These are phyloP conservation scores for Postia placenta DNA, from an alignment of 768 basidiomycete species.

Conservation along the genomic window DNA sequence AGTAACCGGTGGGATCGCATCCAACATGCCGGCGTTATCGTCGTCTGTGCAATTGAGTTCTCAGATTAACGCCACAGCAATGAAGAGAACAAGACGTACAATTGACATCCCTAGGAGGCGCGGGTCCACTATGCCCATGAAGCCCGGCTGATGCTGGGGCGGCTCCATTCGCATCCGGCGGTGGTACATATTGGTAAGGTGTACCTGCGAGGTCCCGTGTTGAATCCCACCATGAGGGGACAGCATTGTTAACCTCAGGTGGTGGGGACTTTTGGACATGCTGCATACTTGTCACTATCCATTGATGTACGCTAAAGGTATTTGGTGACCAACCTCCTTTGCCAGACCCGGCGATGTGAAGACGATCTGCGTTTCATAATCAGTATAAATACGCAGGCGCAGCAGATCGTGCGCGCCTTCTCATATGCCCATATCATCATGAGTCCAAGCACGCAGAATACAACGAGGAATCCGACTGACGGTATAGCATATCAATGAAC, in stretches of 20 bases:
- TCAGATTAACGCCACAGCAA: too few species aligned
- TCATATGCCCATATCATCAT: constrained; percentile 78
- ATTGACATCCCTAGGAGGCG: too few species aligned
- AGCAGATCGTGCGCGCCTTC: constrained; percentile 40
- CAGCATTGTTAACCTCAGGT: constrained; percentile 11
- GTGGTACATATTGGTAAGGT: constrained; percentile 6
- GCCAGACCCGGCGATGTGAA: constrained; percentile 67
- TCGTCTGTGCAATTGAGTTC: too few species aligned
- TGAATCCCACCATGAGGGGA: constrained; percentile 20
- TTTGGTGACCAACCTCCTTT: constrained; percentile 45
- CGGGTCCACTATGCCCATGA: too few species aligned
- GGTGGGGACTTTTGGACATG: constrained; percentile 19
- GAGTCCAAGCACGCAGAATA: constrained; percentile 57
- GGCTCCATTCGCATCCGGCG: not conserved
- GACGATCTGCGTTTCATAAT: constrained; percentile 41
- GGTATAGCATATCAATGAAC: too few species aligned
- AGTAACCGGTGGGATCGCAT: constrained; percentile 17
- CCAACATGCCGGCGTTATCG: constrained; percentile 13
- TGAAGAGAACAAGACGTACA: too few species aligned
- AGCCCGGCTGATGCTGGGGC: too few species aligned
- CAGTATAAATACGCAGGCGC: not conserved
- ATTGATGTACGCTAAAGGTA: not conserved
- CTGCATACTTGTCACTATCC: constrained; percentile 12
- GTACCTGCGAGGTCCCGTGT: constrained; percentile 14
- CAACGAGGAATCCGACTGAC: constrained; percentile 59